These are phyloP conservation scores for Fusarium euwallaceae DNA, from an alignment of 2,329 filamentous ascomycete genomes.

Conservation along the genomic window DNA sequence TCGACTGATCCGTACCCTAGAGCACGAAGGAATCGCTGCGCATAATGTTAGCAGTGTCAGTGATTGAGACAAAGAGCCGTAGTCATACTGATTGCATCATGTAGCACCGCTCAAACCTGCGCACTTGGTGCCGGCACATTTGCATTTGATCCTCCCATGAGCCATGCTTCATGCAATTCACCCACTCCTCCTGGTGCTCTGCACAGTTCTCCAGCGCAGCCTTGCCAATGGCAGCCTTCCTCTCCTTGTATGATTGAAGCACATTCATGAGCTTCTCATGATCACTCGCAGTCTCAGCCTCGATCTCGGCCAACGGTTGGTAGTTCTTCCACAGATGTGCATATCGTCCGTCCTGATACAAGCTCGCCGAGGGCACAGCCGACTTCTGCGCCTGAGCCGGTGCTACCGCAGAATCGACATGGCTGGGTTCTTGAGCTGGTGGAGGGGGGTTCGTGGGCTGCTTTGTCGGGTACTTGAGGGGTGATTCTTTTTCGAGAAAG, in stretches of 20 bases:
- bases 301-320: constrained; percentile 77
- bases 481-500: constrained; percentile 86
- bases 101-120: constrained; percentile 87
- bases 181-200: constrained; percentile 85
- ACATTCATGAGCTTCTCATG: constrained; percentile 86
- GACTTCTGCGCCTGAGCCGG: constrained; percentile 34
- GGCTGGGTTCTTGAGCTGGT: constrained; percentile 14
- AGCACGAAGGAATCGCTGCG: constrained; percentile 86
- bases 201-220: constrained; percentile 95
- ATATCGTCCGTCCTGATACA: constrained; percentile 73
- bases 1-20: constrained; percentile 84
- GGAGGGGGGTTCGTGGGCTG: constrained; percentile 33
- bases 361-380: constrained; percentile 62
- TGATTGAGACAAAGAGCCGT: background rate
- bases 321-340: constrained; percentile 96
- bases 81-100: constrained; percentile 81
- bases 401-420: constrained; percentile 32
- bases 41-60: constrained; percentile 17
- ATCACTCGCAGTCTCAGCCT: constrained; percentile 77
- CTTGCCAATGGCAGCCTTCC: constrained; percentile 80
- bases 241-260: constrained; percentile 85
- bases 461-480: constrained; percentile 71
- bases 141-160: constrained; percentile 76
- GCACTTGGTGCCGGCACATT: constrained; percentile 84
- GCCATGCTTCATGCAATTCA: constrained; percentile 83